Evolutionary conservation across 106 monocot genomes (phyloP).

Genomic region (Dioscorea alata): DNA sequence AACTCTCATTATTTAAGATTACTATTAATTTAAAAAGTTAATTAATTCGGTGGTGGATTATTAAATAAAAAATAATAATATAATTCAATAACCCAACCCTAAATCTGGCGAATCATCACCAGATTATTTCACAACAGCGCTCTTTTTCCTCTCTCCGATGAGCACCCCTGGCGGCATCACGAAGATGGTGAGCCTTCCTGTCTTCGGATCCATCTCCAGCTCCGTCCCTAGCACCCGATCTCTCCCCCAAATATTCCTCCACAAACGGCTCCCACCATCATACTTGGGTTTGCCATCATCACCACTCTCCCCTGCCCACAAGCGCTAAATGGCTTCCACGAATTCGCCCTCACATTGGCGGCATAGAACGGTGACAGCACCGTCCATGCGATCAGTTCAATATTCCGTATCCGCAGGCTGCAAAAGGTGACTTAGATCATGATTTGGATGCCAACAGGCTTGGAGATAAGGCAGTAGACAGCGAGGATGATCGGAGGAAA

Average conservation of each 20-base stretch:
- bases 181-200: slow-evolving; percentile 45
- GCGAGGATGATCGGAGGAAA: slow-evolving; percentile 45
- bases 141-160: slow-evolving; percentile 44
- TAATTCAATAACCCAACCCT: too few relatives aligned
- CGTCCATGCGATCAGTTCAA: slow-evolving; percentile 48
- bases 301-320: slow-evolving; percentile 61
- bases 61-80: too few relatives aligned
- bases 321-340: slow-evolving; percentile 48
- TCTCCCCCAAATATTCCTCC: slow-evolving; percentile 61
- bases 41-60: too few relatives aligned
- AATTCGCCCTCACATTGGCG: slow-evolving; percentile 51
- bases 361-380: slow-evolving; percentile 85
- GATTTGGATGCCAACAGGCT: slow-evolving; percentile 51
- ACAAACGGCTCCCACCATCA: slow-evolving; percentile 84
- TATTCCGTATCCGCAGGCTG: slow-evolving; percentile 43
- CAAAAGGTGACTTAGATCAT: slow-evolving; percentile 54
- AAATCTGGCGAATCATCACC: slow-evolving; percentile 50
- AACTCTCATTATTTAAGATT: too few relatives aligned
- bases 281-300: slow-evolving; percentile 72
- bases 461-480: slow-evolving; percentile 51
- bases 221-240: slow-evolving; percentile 70
- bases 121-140: slow-evolving; percentile 34
- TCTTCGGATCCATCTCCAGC: slow-evolving; percentile 48
- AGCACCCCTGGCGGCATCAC: slow-evolving; percentile 48
- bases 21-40: too few relatives aligned